Evolutionary conservation across 768 basidiomycete genomes (phyloP), one percentile per base, ranked within the genome.

Genomic region (Amanita brunnescens): DNA sequence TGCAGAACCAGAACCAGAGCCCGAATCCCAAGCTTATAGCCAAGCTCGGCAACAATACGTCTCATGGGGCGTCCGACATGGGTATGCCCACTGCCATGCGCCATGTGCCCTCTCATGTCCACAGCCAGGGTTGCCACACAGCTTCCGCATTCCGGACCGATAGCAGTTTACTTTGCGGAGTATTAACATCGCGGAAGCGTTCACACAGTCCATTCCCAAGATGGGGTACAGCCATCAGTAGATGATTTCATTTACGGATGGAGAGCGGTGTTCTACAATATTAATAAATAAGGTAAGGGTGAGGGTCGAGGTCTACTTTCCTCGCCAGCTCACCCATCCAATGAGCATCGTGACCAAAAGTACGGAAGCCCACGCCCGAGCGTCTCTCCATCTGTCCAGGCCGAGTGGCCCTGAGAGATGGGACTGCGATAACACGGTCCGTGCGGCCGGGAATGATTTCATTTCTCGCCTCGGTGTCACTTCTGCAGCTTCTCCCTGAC

Each of bases 321-420:
- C 47, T 26, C 26, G 38, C 49, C 49, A 49, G 30, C 29, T 23
- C 16, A 61, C 67, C 65, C 66, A 70, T 1, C 61, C 65, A 3
- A 68, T 60, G 3, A 71, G 59, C 10, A 56, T 39, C 0, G 59
- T 67, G 3, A 71, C 41, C 21, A 65, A 35, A 14, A 47, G 54
- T 6, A 70, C 43, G 13, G 64, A 62, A 3, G 56, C 56, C 69
- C 70, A 70, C 32, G 66, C 56, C 37, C 65, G 59, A 47, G 46
- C 26, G 6, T 55, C 58, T 52, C 54, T 60, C 57, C 53, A 55
- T 46, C 50, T 53, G 14, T 55, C 46, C 14, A 39, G 40, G 8
- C 21, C 6, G n/a, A 30, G 21, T n/a, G n/a, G n/a, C 47, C 47
- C 39, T 33, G 50, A 24, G 13, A 26, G 20, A 14, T 21, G 37